Conservation (phyloP, 2,329 filamentous ascomycete genomes). For the Trichothecium roseum region DNA sequence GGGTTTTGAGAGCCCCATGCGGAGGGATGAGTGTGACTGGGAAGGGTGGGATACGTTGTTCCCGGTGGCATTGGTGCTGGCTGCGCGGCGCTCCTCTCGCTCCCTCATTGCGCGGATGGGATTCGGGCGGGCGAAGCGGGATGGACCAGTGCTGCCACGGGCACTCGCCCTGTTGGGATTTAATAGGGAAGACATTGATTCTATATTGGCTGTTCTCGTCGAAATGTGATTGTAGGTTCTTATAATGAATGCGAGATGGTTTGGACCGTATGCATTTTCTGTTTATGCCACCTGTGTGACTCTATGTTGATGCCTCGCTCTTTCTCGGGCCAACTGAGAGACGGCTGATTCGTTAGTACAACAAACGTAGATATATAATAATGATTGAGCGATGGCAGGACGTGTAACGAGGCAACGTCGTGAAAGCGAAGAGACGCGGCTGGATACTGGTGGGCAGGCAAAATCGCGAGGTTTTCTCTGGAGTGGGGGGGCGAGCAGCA, state of each 20-base stretch:
- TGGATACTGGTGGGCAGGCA: neutral
- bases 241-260: neutral
- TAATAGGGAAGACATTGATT: conserved; percentile 36
- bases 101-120: conserved; percentile 41
- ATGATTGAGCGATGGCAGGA: too few relatives aligned
- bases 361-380: too few relatives aligned
- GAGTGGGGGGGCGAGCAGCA: neutral
- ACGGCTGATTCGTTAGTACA: too few relatives aligned
- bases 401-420: too few relatives aligned
- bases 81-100: conserved; percentile 34
- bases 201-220: neutral
- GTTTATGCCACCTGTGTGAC: too few relatives aligned
- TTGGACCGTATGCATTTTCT: neutral
- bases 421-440: neutral
- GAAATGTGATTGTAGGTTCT: neutral
- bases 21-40: conserved; percentile 10
- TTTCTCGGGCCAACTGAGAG: too few relatives aligned
- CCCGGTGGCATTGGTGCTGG: conserved; percentile 16
- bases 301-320: too few relatives aligned
- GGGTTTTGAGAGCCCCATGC: conserved; percentile 8
- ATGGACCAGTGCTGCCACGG: conserved; percentile 12
- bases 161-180: conserved; percentile 26
- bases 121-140: conserved; percentile 32
- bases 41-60: conserved; percentile 10
- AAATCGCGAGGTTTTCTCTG: neutral